Conservation (phyloP, 805 yeast genomes). For the Yarrowia alimentaria region DNA sequence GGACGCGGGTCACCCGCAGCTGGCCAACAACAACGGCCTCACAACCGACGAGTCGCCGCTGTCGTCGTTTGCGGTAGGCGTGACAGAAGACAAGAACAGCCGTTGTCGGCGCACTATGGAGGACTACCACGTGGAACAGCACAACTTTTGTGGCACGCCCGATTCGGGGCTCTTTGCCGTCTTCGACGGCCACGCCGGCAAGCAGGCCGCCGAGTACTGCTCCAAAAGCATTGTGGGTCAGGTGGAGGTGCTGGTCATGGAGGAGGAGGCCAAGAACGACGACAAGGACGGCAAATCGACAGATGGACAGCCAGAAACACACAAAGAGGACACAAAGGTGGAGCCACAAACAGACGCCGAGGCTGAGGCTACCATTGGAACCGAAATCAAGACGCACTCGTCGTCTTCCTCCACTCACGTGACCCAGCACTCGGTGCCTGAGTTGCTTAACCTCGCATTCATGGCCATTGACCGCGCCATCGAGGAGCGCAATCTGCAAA, state of each 20-base stretch:
- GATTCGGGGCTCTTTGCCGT: slow-evolving; percentile 96
- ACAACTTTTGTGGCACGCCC: slow-evolving; percentile 74
- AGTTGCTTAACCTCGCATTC: slow-evolving; percentile 60
- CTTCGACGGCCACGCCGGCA: slow-evolving; percentile 97
- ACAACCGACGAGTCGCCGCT: slow-evolving; percentile 8
- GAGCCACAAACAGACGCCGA: too few relatives aligned
- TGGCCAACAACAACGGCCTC: slow-evolving; percentile 20
- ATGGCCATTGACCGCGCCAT: slow-evolving; percentile 71
- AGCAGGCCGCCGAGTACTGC: slow-evolving; percentile 90
- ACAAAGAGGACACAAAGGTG: too few relatives aligned
- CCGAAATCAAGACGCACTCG: too few relatives aligned
- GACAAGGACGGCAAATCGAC: slow-evolving; percentile 29
- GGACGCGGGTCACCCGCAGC: not conserved
- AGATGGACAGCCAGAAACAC: slow-evolving; percentile 44
- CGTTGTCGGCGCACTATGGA: slow-evolving; percentile 89
- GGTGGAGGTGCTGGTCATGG: slow-evolving; percentile 44
- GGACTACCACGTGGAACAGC: slow-evolving; percentile 90
- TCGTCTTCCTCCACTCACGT: too few relatives aligned
- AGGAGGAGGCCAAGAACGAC: slow-evolving; percentile 30
- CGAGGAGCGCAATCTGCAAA: slow-evolving; percentile 53
- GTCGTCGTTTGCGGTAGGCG: slow-evolving; percentile 57
- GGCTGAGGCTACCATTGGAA: too few relatives aligned
- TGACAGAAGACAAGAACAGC: slow-evolving; percentile 82
- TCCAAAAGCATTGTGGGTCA: slow-evolving; percentile 78
- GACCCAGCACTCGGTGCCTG: too few relatives aligned